Conservation (phyloP, 1,284 basidiomycete genomes). For the Cryptococcus sp. region DNA sequence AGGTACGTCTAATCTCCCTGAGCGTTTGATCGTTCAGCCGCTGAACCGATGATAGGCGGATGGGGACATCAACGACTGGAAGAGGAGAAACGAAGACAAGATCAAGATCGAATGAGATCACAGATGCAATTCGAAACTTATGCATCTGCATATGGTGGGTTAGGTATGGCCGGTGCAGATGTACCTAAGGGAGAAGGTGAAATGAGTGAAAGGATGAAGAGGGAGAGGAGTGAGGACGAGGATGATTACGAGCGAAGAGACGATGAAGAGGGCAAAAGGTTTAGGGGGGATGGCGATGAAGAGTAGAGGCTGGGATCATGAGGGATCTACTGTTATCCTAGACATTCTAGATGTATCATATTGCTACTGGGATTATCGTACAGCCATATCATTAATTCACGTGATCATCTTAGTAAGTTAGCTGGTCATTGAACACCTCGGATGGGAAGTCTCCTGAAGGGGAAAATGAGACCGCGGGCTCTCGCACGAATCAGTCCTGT, state of each 20-base stretch:
- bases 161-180: slow-evolving; percentile 74
- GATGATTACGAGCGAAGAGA: slow-evolving; percentile 30
- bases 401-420: too few relatives aligned
- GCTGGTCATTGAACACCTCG: too few relatives aligned
- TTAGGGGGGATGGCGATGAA: slow-evolving; percentile 36
- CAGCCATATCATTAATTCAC: too few relatives aligned
- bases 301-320: slow-evolving; percentile 11
- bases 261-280: slow-evolving; percentile 43
- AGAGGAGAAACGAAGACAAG: slow-evolving; percentile 53
- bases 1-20: slow-evolving; percentile 38
- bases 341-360: too few relatives aligned
- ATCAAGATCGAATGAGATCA: slow-evolving; percentile 73
- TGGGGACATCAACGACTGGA: slow-evolving; percentile 67
- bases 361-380: too few relatives aligned
- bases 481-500: too few relatives aligned
- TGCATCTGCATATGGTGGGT: slow-evolving; percentile 71
- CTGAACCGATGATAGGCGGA: slow-evolving; percentile 53
- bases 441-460: too few relatives aligned
- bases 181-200: slow-evolving; percentile 52
- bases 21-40: background rate
- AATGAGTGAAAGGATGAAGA: slow-evolving; percentile 22
- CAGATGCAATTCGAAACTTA: slow-evolving; percentile 79
- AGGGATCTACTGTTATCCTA: too few relatives aligned
- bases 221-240: slow-evolving; percentile 31
- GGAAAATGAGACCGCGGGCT: too few relatives aligned